phyloP scores from a whole-genome alignment of 768 basidiomycete species.

The Crepidotus variabilis region DNA sequence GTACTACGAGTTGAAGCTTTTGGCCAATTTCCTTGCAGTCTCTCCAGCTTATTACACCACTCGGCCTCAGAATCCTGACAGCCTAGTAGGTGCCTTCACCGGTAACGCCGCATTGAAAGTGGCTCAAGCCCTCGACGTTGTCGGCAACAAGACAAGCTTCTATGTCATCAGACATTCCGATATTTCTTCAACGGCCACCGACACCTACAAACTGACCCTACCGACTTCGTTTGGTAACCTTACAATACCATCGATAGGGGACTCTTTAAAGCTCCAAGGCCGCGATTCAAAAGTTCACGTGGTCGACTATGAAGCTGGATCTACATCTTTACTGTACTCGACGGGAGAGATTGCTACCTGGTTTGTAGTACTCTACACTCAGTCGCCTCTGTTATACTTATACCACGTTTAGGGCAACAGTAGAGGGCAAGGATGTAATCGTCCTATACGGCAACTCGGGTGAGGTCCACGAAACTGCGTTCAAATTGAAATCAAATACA shows the following conservation, averaged over 20 bases:
- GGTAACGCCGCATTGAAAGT: conserved; percentile 44
- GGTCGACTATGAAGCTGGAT: conserved; percentile 45
- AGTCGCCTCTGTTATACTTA: not conserved
- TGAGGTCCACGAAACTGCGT: conserved; percentile 47
- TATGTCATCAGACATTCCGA: conserved; percentile 35
- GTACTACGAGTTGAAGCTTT: conserved; percentile 49
- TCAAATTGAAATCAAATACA: conserved; percentile 23
- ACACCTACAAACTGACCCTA: conserved; percentile 38
- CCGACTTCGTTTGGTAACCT: conserved; percentile 42
- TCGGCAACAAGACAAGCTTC: conserved; percentile 44
- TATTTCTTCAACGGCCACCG: conserved; percentile 32
- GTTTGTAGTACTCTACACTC: conserved; percentile 15
- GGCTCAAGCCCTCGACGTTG: conserved; percentile 44
- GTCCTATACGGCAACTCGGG: conserved; percentile 45
- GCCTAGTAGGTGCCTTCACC: conserved; percentile 41
- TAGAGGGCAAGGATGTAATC: conserved; percentile 43
- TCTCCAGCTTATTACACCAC: conserved; percentile 48
- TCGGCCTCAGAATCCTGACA: conserved; percentile 37
- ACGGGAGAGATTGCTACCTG: conserved; percentile 49
- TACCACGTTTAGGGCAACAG: conserved; percentile 34
- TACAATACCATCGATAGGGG: conserved; percentile 39
- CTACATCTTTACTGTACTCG: conserved; percentile 40
- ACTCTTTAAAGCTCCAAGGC: conserved; percentile 38
- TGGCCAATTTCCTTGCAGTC: conserved; percentile 47
- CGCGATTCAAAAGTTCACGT: conserved; percentile 51